Percentiles rank a stretch among this genome's conserved stretches.
These are phyloP conservation scores for Zygoascus flipseniorum DNA, from an alignment of 805 yeast genomes.

Conservation along the genomic window DNA sequence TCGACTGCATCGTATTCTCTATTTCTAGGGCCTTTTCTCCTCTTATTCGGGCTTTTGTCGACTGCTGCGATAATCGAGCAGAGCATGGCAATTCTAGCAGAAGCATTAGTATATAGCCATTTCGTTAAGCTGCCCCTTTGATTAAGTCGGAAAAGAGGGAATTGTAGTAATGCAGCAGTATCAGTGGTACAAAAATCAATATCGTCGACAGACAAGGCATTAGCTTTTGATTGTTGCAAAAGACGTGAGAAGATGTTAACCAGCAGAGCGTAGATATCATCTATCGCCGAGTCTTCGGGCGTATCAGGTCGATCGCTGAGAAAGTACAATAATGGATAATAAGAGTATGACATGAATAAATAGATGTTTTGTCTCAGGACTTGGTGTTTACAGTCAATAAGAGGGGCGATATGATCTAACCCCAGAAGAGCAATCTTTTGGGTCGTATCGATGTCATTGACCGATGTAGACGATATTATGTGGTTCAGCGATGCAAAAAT, in stretches of 20 bases:
- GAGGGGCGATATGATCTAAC: background rate
- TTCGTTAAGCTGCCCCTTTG: background rate
- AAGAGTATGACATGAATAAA: slow-evolving; percentile 4
- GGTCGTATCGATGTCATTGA: slow-evolving; percentile 1
- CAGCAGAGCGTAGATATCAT: background rate
- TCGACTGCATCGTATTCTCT: background rate
- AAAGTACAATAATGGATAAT: background rate
- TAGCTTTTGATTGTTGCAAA: background rate
- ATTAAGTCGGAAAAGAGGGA: background rate
- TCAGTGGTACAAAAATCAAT: background rate
- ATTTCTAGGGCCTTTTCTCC: background rate
- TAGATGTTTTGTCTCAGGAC: slow-evolving; percentile 1
- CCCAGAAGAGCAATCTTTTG: background rate
- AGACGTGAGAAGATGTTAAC: background rate
- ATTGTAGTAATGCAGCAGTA: background rate
- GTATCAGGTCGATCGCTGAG: background rate
- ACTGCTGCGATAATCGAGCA: background rate
- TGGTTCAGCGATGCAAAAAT: slow-evolving; percentile 2
- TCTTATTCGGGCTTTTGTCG: background rate
- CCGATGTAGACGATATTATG: background rate
- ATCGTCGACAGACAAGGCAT: background rate
- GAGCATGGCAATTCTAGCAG: slow-evolving; percentile 1
- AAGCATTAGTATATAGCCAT: slow-evolving; percentile 1
- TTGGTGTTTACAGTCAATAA: background rate
- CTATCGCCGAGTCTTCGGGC: background rate